phyloP scores from a whole-genome alignment of 192 early-diverging fungal genomes.

The Mortierella antarctica region DNA sequence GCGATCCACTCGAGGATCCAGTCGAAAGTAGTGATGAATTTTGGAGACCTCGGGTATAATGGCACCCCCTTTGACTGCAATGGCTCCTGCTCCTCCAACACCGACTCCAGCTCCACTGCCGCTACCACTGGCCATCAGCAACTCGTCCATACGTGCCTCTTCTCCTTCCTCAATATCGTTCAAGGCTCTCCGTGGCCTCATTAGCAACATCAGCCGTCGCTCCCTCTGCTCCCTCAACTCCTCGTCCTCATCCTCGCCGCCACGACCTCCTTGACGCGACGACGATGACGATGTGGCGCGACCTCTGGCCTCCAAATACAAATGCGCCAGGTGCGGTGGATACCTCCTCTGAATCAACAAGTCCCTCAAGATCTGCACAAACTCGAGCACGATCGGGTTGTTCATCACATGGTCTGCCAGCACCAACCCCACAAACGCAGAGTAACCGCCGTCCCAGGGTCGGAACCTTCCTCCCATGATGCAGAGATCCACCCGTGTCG shows the following conservation, averaged over 20 bases:
- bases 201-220: constrained; percentile 14
- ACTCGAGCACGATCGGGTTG: constrained; percentile 46
- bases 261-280: not conserved
- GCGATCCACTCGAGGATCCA: constrained; percentile 32
- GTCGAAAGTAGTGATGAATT: constrained; percentile 44
- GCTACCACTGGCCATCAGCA: constrained; percentile 14
- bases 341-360: constrained; percentile 16
- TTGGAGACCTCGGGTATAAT: constrained; percentile 27
- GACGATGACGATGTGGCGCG: not conserved
- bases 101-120: not conserved
- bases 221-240: not conserved
- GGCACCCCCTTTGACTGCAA: constrained; percentile 12
- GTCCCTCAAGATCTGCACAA: constrained; percentile 48
- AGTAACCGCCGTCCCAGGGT: constrained; percentile 51
- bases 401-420: constrained; percentile 48
- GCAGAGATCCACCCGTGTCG: constrained; percentile 37
- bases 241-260: not conserved
- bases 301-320: constrained; percentile 20
- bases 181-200: constrained; percentile 4
- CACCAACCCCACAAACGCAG: constrained; percentile 46
- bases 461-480: constrained; percentile 52
- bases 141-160: constrained; percentile 45
- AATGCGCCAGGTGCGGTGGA: constrained; percentile 25
- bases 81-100: not conserved
- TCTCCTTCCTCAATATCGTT: constrained; percentile 39